phyloP scores from a whole-genome alignment of 2,329 filamentous ascomycete genomes.

The Monilinia vaccinii-corymbosi region DNA sequence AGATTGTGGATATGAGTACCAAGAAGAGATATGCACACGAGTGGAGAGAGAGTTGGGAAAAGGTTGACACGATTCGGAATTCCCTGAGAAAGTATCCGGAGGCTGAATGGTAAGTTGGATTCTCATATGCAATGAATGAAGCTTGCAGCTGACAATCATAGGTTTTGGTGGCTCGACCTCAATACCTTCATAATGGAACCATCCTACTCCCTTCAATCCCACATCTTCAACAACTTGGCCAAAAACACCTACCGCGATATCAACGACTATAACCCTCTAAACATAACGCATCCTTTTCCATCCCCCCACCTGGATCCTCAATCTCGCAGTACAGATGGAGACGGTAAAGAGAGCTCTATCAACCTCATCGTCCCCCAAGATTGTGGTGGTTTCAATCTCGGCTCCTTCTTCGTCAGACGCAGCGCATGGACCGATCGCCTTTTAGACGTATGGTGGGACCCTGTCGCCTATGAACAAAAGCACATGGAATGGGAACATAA shows the following conservation, averaged over 20 bases:
- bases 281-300: conserved; percentile 76
- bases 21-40: conserved; percentile 98
- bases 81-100: conserved; percentile 88
- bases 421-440: conserved; percentile 84
- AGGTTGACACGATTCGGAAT: conserved; percentile 86
- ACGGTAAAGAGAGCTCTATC: conserved; percentile 69
- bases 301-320: conserved; percentile 67
- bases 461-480: conserved; percentile 92
- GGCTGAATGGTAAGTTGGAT: conserved; percentile 73
- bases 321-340: conserved; percentile 63
- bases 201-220: conserved; percentile 75
- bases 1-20: conserved; percentile 96
- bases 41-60: conserved; percentile 99
- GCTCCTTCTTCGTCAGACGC: conserved; percentile 84
- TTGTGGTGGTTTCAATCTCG: conserved; percentile 91
- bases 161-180: conserved; percentile 99
- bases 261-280: conserved; percentile 90
- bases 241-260: conserved; percentile 84
- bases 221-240: conserved; percentile 76
- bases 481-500: conserved; percentile 99
- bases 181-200: conserved; percentile 99
- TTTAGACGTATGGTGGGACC: conserved; percentile 97
- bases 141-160: conserved; percentile 33
- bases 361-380: conserved; percentile 88
- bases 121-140: neutral